Base-by-base conservation (phyloP, 2,329 filamentous ascomycete genomes). In the Cercospora sp. region DNA sequence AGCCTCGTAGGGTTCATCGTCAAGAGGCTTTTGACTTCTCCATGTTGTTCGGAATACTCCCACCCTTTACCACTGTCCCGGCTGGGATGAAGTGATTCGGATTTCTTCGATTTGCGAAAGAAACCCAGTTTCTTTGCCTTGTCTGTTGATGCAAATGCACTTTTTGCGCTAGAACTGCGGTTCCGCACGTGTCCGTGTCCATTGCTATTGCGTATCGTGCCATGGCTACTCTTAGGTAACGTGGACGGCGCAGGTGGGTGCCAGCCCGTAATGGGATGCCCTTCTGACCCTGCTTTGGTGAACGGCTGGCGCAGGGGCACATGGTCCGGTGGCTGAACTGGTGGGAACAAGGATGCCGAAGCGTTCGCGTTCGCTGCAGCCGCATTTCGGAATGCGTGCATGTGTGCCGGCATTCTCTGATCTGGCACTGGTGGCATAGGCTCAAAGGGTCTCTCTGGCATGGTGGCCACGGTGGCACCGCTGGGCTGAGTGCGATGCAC, bases 231-330 rank as follows among this genome's bases (percentile, higher is more conserved):
- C 31, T 58, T 60, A 0, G 61, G 45, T 18, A 57, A n/a, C 9
- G 64, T 66, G 3, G 68, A 66, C 18, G 71, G 67, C 1, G 76
- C 76, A 3, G 77, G 77, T 6, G 77, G 77, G 69, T 75, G 75
- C 77, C 77, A 79, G 2, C 71, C 76, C 5, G 74, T 78, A 60
- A 79, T 70, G 1, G 77, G 76, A 63, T 79, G 77, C 2, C 73
- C 72, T 1, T 73, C 73, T 1, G 72, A 73, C 9, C 76, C 74
- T 10, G 73, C 70, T 23, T 69, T 70, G 23, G 66, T 66, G 13
- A 68, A 69, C 12, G 59, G 65, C 31, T 66, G 68, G 16, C 70
- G 73, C 10, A 74, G 64, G 1, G 76, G 76, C 3, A 78, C 73
- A 53, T 75, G 76, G 66, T 76, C 71, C 23, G 69, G 36, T 0